A percentile compares a stretch with the other conserved stretches of the same genome.
phyloP scores from a whole-genome alignment of 345 rosid species.

The Corchorus olitorius region DNA sequence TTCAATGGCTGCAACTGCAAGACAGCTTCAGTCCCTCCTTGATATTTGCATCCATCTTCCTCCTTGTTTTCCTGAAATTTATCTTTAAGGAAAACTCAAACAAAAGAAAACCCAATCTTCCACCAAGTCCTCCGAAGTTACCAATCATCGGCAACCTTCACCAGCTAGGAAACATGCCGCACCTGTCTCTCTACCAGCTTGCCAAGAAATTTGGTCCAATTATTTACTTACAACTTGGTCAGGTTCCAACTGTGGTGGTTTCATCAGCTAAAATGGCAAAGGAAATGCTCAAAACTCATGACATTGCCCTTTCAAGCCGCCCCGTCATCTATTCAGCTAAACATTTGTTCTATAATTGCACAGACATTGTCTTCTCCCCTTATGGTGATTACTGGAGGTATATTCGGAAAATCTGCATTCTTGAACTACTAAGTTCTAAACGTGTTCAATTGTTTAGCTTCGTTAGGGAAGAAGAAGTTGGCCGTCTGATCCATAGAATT shows the following conservation, averaged over 20 bases:
- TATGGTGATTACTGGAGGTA: slow-evolving; percentile 48
- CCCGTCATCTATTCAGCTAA: slow-evolving; percentile 43
- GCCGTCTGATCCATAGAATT: slow-evolving; percentile 36
- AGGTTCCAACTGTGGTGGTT: slow-evolving; percentile 46
- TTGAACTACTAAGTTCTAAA: slow-evolving; percentile 41
- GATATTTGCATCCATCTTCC: slow-evolving; percentile 30
- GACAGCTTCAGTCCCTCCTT: slow-evolving; percentile 15
- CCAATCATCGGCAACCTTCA: slow-evolving; percentile 57
- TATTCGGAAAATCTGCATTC: slow-evolving; percentile 42
- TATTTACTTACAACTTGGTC: slow-evolving; percentile 47
- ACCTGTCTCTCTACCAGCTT: slow-evolving; percentile 37
- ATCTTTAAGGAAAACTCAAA: slow-evolving; percentile 19
- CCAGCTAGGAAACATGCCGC: slow-evolving; percentile 41
- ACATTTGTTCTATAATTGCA: slow-evolving; percentile 39
- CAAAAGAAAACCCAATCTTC: slow-evolving; percentile 38
- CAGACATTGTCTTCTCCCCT: slow-evolving; percentile 42
- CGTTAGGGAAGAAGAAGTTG: slow-evolving; percentile 46
- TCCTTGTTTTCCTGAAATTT: slow-evolving; percentile 20
- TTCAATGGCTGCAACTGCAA: slow-evolving; percentile 33
- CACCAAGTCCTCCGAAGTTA: slow-evolving; percentile 47
- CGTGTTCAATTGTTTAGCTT: slow-evolving; percentile 38
- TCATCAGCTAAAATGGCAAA: slow-evolving; percentile 46
- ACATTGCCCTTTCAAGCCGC: slow-evolving; percentile 40
- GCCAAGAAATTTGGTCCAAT: slow-evolving; percentile 40
- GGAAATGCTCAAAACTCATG: slow-evolving; percentile 49